These are phyloP conservation scores for Trichomonascaceae sp. DNA, from an alignment of 1,139 yeast genomes.

Conservation along the genomic window DNA sequence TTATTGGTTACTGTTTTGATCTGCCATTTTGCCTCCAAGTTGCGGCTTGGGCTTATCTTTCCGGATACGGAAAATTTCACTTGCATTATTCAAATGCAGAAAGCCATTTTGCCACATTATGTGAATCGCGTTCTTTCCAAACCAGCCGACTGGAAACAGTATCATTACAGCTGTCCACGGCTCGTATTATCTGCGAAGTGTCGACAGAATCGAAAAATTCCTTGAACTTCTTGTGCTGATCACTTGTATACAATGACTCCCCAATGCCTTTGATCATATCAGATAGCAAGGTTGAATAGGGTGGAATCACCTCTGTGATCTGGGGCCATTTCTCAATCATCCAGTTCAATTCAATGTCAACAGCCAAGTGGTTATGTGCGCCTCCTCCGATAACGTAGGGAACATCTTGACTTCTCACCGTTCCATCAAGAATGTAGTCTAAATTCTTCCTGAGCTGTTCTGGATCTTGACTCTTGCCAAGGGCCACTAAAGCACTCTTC, in stretches of 20 bases:
- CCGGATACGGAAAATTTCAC: neutral
- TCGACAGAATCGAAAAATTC: slow-evolving; percentile 51
- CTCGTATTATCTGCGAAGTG: slow-evolving; percentile 37
- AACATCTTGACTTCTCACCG: slow-evolving; percentile 74
- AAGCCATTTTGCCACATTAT: slow-evolving; percentile 31
- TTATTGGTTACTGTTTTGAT: neutral
- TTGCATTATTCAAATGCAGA: slow-evolving; percentile 6
- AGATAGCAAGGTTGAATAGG: slow-evolving; percentile 58
- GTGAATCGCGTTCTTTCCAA: slow-evolving; percentile 30
- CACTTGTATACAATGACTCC: slow-evolving; percentile 41
- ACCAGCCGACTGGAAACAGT: slow-evolving; percentile 24
- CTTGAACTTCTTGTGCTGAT: slow-evolving; percentile 41
- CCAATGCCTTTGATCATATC: slow-evolving; percentile 54
- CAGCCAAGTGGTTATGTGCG: slow-evolving; percentile 56
- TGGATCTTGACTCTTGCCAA: slow-evolving; percentile 64
- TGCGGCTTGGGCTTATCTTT: neutral
- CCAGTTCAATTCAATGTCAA: slow-evolving; percentile 54
- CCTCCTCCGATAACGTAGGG: slow-evolving; percentile 65
- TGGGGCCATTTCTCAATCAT: slow-evolving; percentile 49
- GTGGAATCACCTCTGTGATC: slow-evolving; percentile 43
- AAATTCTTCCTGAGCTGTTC: slow-evolving; percentile 57
- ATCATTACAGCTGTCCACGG: slow-evolving; percentile 31
- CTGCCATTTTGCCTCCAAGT: neutral
- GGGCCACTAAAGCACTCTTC: slow-evolving; percentile 57
- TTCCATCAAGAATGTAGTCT: slow-evolving; percentile 55